Evolutionary conservation across 163 green algal species (phyloP).

Genomic region (Prototheca wickerhamii): DNA sequence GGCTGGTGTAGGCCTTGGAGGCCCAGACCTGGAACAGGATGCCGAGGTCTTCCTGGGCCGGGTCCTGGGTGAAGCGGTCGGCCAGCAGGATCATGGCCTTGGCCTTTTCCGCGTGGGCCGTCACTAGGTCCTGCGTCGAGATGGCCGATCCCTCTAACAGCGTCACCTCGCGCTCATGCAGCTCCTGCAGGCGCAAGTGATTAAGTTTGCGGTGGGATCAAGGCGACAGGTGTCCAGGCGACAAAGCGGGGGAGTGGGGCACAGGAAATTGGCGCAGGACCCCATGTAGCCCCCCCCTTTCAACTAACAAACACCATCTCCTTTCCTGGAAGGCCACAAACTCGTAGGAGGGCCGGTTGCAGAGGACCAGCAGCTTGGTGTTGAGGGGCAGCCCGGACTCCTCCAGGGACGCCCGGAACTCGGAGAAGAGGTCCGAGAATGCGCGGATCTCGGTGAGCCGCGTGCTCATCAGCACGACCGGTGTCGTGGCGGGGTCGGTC

Average conservation of each 20-base stretch:
- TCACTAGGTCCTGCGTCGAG: constrained; percentile 53
- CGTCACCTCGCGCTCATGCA: constrained; percentile 61
- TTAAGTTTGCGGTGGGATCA: too few species aligned
- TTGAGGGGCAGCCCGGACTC: constrained; percentile 11
- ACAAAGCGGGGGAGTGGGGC: too few species aligned
- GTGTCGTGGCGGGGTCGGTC: constrained; percentile 14
- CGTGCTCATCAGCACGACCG: constrained; percentile 57
- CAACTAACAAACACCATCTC: not conserved
- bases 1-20: constrained; percentile 73
- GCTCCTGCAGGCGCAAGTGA: constrained; percentile 55
- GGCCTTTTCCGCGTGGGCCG: constrained; percentile 30
- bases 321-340: constrained; percentile 61
- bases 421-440: constrained; percentile 70
- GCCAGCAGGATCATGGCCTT: constrained; percentile 53
- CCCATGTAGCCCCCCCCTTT: not conserved
- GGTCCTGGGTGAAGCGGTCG: constrained; percentile 52
- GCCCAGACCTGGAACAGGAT: constrained; percentile 80
- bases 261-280: too few species aligned
- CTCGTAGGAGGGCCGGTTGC: constrained; percentile 57
- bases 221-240: too few species aligned
- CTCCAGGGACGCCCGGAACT: constrained; percentile 52
- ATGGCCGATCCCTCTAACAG: constrained; percentile 67
- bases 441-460: constrained; percentile 59
- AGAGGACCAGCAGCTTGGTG: constrained; percentile 59
- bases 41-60: constrained; percentile 60